A percentile compares a stretch with the other conserved stretches of the same genome.
These are phyloP conservation scores for Trichosporon ovoides DNA, from an alignment of 1,284 basidiomycete genomes.

Conservation along the genomic window DNA sequence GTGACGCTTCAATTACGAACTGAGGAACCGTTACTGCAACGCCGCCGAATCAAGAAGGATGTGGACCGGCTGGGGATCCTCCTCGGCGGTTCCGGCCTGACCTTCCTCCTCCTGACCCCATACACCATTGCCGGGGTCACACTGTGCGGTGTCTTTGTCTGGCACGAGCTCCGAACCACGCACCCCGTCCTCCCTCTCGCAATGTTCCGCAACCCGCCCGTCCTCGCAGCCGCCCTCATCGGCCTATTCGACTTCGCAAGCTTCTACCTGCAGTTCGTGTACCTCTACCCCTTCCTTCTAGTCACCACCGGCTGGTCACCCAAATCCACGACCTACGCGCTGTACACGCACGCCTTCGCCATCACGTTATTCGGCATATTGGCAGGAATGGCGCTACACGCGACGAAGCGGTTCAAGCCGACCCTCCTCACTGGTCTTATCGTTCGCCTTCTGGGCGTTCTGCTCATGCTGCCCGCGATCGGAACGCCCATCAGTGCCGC, in stretches of 20 bases:
- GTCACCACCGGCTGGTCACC: conserved; percentile 42
- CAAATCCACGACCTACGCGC: conserved; percentile 41
- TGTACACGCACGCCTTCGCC: conserved; percentile 40
- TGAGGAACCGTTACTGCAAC: not conserved
- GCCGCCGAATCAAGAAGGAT: not conserved
- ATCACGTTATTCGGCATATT: conserved; percentile 51
- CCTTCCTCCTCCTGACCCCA: not conserved
- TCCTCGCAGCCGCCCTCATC: conserved; percentile 60
- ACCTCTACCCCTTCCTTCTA: conserved; percentile 42
- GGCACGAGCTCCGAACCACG: conserved; percentile 50
- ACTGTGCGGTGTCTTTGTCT: conserved; percentile 47
- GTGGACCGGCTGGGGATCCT: conserved; percentile 1
- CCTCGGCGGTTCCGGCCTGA: not conserved
- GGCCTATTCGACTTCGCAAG: conserved; percentile 68
- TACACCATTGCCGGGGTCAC: conserved; percentile 41
- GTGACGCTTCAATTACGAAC: conserved; percentile 17
- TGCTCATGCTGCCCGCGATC: conserved; percentile 67
- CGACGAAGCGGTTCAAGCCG: conserved; percentile 51
- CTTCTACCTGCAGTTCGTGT: conserved; percentile 48
- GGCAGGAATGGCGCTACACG: conserved; percentile 48
- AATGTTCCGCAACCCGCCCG: conserved; percentile 58
- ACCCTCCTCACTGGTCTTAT: conserved; percentile 62
- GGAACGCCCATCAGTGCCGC: conserved; percentile 55
- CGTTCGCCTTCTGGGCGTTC: conserved; percentile 64
- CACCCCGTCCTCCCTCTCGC: conserved; percentile 53